Conservation (phyloP, 106 monocot species). For the Iris macrosiphon region DNA sequence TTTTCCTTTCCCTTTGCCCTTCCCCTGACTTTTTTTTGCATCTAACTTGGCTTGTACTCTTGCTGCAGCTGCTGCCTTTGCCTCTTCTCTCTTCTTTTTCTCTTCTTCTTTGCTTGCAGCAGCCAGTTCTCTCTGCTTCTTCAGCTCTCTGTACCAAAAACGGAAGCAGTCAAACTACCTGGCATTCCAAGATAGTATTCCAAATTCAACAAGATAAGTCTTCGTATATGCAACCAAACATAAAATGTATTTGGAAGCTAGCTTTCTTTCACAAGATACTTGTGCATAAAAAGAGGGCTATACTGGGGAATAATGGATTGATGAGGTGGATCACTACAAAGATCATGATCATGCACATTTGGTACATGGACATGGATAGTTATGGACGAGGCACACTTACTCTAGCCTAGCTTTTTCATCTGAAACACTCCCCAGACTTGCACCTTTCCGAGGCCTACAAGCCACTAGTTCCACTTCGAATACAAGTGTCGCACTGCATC, state of each 20-base stretch:
- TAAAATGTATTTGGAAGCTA: no score
- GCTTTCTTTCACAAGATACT: no score
- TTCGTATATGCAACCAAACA: no score
- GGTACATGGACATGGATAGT: no score
- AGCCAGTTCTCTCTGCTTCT: conserved; percentile 79
- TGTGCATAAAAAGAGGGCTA: no score
- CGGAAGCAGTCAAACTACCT: not conserved
- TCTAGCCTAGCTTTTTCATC: conserved; percentile 87
- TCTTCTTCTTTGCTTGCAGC: conserved; percentile 84
- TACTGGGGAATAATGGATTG: no score
- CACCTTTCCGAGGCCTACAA: conserved; percentile 83
- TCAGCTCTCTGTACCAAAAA: conserved; percentile 64
- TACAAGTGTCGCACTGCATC: conserved; percentile 71
- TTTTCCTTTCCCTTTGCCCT: conserved; percentile 81
- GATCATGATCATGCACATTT: no score
- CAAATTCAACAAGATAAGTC: not conserved
- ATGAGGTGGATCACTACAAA: no score
- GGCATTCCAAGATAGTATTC: not conserved
- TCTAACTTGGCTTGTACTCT: conserved; percentile 95
- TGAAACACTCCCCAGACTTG: conserved; percentile 46
- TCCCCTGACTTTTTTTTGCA: conserved; percentile 86
- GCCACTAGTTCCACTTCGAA: conserved; percentile 93
- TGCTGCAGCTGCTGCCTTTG: conserved; percentile 95
- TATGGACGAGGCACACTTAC: conserved; percentile 35
- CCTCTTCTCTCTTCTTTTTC: conserved; percentile 92